These are phyloP conservation scores for Colletotrichum graminicola DNA, from an alignment of 2,329 filamentous ascomycete species.

Conservation along the genomic window DNA sequence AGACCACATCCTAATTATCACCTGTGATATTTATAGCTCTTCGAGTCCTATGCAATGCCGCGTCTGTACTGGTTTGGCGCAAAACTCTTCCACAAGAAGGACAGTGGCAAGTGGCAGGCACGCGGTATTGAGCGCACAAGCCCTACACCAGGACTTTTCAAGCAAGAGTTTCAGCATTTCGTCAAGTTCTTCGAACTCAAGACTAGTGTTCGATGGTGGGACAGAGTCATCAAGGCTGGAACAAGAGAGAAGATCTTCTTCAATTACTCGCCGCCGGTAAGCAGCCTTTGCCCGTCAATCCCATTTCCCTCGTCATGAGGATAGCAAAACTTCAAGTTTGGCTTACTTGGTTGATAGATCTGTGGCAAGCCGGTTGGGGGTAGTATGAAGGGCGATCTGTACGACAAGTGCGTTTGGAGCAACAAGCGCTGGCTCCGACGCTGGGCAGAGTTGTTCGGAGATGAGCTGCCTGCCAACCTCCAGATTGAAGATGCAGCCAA, in stretches of 20 bases:
- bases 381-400: constrained; percentile 1
- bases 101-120: constrained; percentile 38
- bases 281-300: constrained; percentile 39
- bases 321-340: background rate
- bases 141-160: constrained; percentile 54
- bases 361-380: constrained; percentile 38
- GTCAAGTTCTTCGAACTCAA: constrained; percentile 68
- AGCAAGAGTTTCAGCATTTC: constrained; percentile 63
- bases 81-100: constrained; percentile 60
- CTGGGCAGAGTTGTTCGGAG: constrained; percentile 36
- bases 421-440: constrained; percentile 25
- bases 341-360: constrained; percentile 24
- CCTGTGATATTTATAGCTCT: constrained; percentile 64
- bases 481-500: constrained; percentile 8
- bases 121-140: constrained; percentile 52
- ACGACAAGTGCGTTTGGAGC: constrained; percentile 18
- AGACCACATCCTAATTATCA: background rate
- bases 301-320: background rate
- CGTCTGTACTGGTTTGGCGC: constrained; percentile 71
- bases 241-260: constrained; percentile 52
- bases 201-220: constrained; percentile 71
- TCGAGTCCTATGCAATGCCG: constrained; percentile 72
- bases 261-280: constrained; percentile 62
- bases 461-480: constrained; percentile 28
- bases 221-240: constrained; percentile 57